Conservation (phyloP, 352 stramenopile species). For the Globisporangium barbulae region DNA sequence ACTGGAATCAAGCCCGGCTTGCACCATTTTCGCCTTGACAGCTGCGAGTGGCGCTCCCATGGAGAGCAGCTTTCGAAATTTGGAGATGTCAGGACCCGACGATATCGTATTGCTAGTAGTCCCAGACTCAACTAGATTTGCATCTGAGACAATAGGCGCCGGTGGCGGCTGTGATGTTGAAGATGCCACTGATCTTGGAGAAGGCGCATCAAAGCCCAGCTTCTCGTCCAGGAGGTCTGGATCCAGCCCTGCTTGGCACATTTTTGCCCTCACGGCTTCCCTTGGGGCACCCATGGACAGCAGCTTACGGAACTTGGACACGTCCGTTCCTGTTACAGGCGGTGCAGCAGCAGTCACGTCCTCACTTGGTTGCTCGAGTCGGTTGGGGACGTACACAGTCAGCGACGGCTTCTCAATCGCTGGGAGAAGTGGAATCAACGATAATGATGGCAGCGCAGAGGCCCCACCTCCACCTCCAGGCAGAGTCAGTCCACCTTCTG, state of each 20-base stretch:
- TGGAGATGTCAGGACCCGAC: slow-evolving; percentile 27
- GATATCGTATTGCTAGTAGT: not conserved
- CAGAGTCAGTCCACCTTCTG: not conserved
- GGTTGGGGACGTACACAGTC: slow-evolving; percentile 17
- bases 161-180: not conserved
- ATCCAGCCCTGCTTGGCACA: slow-evolving; percentile 63
- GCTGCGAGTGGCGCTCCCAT: slow-evolving; percentile 58
- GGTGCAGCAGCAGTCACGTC: not conserved
- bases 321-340: slow-evolving; percentile 19
- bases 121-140: not conserved
- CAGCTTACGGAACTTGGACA: slow-evolving; percentile 92
- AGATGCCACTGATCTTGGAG: slow-evolving; percentile 47
- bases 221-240: slow-evolving; percentile 51
- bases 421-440: slow-evolving; percentile 16
- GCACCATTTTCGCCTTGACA: slow-evolving; percentile 67
- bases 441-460: slow-evolving; percentile 21
- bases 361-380: slow-evolving; percentile 4
- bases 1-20: slow-evolving; percentile 49
- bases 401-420: slow-evolving; percentile 7
- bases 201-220: slow-evolving; percentile 41
- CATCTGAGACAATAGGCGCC: not conserved
- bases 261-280: slow-evolving; percentile 63
- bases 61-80: slow-evolving; percentile 60
- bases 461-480: not conserved
- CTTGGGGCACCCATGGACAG: slow-evolving; percentile 78